Base-by-base conservation (phyloP, 176 grass and related monocot species). In the Triticum timopheevii region DNA sequence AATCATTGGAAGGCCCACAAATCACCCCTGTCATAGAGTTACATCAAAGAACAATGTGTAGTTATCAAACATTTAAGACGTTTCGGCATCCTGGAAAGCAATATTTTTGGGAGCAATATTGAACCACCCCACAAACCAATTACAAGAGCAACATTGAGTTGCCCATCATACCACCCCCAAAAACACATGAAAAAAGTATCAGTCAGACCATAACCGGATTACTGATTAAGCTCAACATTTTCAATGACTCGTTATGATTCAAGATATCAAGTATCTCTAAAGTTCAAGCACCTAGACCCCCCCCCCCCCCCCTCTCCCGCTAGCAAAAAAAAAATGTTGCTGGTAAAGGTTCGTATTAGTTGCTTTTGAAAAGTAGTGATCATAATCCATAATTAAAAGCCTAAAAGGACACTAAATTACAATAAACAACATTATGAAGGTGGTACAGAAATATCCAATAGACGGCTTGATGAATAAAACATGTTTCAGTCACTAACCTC, bases 401-500 rank as follows among this genome's bases (percentile, higher is more conserved):
- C 28, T 45, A 56, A 76, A 75, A 30, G 24, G 65, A 87, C 58
- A 76, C 25, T 12, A 16, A 36, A 33, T 8, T 28, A 78, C 8
- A 64, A 88, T 23, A 78, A 83, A 69, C 13, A 82, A 64, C 12
- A 86, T 20, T 50, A 16, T 39, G 73, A 13, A 65, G 66, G 12
- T 56, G 1, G 38, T 68, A 28, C 28, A 66, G 31, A 74, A 78
- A 52, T 74, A 40, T 63, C 49, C 70, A 73, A 76, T 9, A 28
- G 45, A 76, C 12, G 64, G 4, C 27, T 89, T 2, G 86, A 79
- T 80, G 20, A 69, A 59, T 27, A 65, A 54, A 83, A 25, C 39
- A 89, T 42, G 20, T 33, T 31, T 16, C 40, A 86, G 22, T 28
- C 49, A 92, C 96, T 89, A 76, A 98, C 96, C 96, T 91, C 75